Evolutionary conservation across 1,284 basidiomycete genomes (phyloP).

Genomic region (Ceraceosorus bombacis): DNA sequence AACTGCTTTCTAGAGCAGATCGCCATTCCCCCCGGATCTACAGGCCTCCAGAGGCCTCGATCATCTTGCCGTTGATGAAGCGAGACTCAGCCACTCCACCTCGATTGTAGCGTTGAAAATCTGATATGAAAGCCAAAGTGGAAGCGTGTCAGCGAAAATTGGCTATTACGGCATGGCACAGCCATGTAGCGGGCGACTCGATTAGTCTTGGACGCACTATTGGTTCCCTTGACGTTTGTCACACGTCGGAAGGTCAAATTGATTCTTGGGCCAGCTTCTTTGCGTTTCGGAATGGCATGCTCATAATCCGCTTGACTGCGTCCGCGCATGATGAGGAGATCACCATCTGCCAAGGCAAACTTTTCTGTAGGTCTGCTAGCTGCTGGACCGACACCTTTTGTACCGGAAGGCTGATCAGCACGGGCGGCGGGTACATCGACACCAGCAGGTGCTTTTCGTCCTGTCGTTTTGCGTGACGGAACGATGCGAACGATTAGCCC

Average conservation of each 20-base stretch:
- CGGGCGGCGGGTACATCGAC: conserved; percentile 13
- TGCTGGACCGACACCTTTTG: conserved; percentile 11
- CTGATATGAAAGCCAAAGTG: not conserved
- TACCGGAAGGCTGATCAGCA: conserved; percentile 2
- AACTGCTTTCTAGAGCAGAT: too few species aligned
- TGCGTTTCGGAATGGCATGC: conserved; percentile 49
- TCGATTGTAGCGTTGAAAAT: conserved; percentile 24
- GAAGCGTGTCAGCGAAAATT: not conserved
- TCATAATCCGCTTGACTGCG: conserved; percentile 49
- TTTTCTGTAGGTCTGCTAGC: conserved; percentile 33
- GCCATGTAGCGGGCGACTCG: conserved; percentile 3
- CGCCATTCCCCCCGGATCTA: too few species aligned
- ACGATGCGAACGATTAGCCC: too few species aligned
- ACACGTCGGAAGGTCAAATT: conserved; percentile 51
- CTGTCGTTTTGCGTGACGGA: not conserved
- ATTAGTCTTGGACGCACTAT: conserved; percentile 30
- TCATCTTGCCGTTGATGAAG: too few species aligned
- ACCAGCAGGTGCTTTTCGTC: conserved; percentile 39
- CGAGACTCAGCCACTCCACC: conserved; percentile 6
- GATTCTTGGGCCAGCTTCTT: conserved; percentile 44
- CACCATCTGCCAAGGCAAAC: conserved; percentile 44
- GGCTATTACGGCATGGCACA: conserved; percentile 11
- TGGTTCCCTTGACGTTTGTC: conserved; percentile 44
- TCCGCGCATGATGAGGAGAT: conserved; percentile 50
- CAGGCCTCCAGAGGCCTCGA: too few species aligned